These are phyloP conservation scores for Calvatia gigantea DNA, from an alignment of 768 basidiomycete species.

Conservation along the genomic window DNA sequence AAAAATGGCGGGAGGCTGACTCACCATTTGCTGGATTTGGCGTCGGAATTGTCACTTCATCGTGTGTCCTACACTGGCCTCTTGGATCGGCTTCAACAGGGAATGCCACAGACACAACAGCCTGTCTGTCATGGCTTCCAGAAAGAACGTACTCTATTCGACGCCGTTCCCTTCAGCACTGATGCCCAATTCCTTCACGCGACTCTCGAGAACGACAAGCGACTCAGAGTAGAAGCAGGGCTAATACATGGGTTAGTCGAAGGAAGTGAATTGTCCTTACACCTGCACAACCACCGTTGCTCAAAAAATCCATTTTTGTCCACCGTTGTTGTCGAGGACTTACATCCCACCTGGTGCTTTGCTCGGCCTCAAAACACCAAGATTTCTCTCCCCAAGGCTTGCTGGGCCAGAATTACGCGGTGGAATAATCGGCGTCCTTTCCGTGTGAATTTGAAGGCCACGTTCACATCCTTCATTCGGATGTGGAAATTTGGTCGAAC, in stretches of 20 bases:
- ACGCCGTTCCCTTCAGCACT: conserved; percentile 50
- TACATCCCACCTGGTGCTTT: conserved; percentile 57
- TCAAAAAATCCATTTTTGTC: conserved; percentile 55
- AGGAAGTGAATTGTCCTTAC: conserved; percentile 59
- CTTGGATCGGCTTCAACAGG: conserved; percentile 37
- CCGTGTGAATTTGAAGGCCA: conserved; percentile 48
- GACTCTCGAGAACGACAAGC: conserved; percentile 29
- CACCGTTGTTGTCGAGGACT: conserved; percentile 45
- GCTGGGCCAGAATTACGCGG: conserved; percentile 48
- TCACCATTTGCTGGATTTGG: conserved; percentile 45
- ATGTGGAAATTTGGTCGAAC: conserved; percentile 40
- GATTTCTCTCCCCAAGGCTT: conserved; percentile 28
- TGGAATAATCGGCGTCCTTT: conserved; percentile 59
- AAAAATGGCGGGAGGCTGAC: conserved; percentile 67
- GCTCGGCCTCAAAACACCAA: conserved; percentile 38
- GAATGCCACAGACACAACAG: conserved; percentile 39
- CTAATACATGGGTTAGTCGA: conserved; percentile 60
- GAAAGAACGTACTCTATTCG: conserved; percentile 49
- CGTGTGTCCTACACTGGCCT: conserved; percentile 47
- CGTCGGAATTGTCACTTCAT: conserved; percentile 46
- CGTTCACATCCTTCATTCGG: conserved; percentile 40
- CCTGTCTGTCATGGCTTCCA: conserved; percentile 49
- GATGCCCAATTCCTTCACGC: conserved; percentile 47
- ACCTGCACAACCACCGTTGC: conserved; percentile 57
- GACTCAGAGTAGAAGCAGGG: conserved; percentile 52